Conservation (phyloP, 176 grass and related monocot genomes). For the Panicum miliaceum region DNA sequence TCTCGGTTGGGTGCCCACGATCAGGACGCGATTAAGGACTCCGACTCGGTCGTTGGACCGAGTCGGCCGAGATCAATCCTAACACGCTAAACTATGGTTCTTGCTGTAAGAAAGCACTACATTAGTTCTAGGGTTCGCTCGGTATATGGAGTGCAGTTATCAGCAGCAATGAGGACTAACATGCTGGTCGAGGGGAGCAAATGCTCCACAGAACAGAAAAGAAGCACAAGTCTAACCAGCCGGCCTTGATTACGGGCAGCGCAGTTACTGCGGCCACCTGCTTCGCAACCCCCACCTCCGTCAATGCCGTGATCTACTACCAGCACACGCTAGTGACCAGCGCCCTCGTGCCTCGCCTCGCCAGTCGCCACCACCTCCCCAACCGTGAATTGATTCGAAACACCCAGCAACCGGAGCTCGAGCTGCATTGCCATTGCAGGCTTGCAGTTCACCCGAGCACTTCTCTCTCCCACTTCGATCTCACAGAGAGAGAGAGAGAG, state of each 20-base stretch:
- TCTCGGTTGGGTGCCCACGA: too few species aligned
- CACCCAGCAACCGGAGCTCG: neutral
- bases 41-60: too few species aligned
- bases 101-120: too few species aligned
- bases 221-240: conserved; percentile 8
- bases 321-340: neutral
- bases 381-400: conserved; percentile 45
- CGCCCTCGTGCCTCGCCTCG: neutral
- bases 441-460: neutral
- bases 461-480: neutral
- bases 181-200: neutral
- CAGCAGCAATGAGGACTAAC: neutral
- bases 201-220: neutral
- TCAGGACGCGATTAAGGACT: too few species aligned
- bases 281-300: conserved; percentile 50
- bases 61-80: too few species aligned
- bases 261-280: conserved; percentile 57
- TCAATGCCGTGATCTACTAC: conserved; percentile 52
- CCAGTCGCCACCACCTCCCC: conserved; percentile 21
- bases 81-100: too few species aligned
- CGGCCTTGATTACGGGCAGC: conserved; percentile 38
- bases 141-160: neutral
- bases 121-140: neutral
- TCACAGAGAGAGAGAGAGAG: neutral
- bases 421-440: too few species aligned